Conservation (phyloP, 805 yeast genomes). For the Myxozyma sirexii region DNA sequence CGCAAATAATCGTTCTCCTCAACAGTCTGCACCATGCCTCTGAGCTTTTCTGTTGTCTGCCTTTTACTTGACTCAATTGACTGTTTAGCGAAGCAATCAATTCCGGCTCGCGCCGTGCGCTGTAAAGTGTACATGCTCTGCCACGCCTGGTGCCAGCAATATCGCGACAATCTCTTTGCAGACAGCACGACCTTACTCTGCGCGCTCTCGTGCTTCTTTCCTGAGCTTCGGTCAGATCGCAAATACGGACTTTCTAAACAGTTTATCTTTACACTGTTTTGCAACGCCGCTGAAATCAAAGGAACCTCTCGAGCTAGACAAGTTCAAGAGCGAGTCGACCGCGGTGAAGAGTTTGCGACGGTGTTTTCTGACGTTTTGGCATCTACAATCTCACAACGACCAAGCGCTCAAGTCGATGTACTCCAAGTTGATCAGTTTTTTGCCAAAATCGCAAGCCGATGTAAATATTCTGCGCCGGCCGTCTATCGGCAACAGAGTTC, state of each 20-base stretch:
- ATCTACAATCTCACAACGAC: not conserved
- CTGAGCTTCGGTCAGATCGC: constrained; percentile 19
- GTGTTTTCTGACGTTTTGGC: constrained; percentile 3
- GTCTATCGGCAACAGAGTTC: not conserved
- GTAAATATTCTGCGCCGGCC: constrained; percentile 10
- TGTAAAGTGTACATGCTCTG: not conserved
- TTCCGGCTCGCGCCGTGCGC: not conserved
- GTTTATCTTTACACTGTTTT: not conserved
- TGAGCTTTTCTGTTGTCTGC: not conserved
- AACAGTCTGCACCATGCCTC: not conserved
- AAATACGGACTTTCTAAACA: not conserved
- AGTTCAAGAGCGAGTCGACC: not conserved
- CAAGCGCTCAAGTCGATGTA: constrained; percentile 15
- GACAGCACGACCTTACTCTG: not conserved
- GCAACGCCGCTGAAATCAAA: not conserved
- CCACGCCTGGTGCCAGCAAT: not conserved
- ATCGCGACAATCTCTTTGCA: not conserved
- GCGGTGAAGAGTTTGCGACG: constrained; percentile 12
- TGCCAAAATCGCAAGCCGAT: constrained; percentile 2
- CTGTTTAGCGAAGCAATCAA: not conserved
- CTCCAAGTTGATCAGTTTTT: too few relatives aligned
- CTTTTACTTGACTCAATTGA: not conserved
- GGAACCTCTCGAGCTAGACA: constrained; percentile 5
- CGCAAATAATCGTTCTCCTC: too few relatives aligned
- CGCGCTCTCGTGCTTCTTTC: constrained; percentile 21